Evolutionary conservation across 345 rosid species (phyloP).

Genomic region (Brassica juncea): DNA sequence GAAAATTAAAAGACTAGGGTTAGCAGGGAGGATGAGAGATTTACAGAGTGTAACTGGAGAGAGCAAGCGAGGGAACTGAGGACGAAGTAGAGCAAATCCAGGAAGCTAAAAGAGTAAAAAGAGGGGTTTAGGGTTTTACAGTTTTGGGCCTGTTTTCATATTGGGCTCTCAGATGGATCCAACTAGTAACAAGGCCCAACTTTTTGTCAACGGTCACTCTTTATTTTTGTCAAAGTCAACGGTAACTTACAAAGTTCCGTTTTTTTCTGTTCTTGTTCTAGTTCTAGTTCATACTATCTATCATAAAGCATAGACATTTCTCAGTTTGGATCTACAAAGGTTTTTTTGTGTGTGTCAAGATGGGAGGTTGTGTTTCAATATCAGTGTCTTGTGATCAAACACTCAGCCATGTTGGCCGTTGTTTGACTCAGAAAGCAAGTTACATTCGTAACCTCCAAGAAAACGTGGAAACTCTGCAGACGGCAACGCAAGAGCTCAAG

Average conservation of each 20-base stretch:
- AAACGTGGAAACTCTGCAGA: not conserved
- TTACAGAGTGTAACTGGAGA: conserved; percentile 5
- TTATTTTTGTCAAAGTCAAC: not conserved
- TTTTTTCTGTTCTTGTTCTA: not conserved
- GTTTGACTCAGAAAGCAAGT: not conserved
- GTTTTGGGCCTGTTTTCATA: not conserved
- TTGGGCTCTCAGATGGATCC: not conserved
- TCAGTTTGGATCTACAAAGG: not conserved
- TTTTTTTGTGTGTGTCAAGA: not conserved
- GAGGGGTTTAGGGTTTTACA: conserved; percentile 29
- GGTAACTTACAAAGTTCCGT: not conserved
- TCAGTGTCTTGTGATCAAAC: not conserved
- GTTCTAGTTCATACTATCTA: not conserved
- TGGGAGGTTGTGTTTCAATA: conserved; percentile 3
- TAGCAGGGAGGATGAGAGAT: not conserved
- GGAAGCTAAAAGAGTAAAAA: not conserved
- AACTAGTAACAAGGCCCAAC: not conserved
- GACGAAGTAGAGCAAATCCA: conserved; percentile 4
- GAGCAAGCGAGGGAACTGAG: conserved; percentile 3
- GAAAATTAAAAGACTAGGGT: not conserved
- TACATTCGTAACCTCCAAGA: not conserved
- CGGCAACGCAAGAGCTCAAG: not conserved
- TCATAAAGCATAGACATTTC: not conserved
- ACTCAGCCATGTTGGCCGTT: not conserved
- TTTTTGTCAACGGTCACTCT: not conserved